Percentiles rank a stretch among this genome's conserved stretches.
These are phyloP conservation scores for Trypanosoma theileri DNA, from an alignment of 208 protist species.

Conservation along the genomic window DNA sequence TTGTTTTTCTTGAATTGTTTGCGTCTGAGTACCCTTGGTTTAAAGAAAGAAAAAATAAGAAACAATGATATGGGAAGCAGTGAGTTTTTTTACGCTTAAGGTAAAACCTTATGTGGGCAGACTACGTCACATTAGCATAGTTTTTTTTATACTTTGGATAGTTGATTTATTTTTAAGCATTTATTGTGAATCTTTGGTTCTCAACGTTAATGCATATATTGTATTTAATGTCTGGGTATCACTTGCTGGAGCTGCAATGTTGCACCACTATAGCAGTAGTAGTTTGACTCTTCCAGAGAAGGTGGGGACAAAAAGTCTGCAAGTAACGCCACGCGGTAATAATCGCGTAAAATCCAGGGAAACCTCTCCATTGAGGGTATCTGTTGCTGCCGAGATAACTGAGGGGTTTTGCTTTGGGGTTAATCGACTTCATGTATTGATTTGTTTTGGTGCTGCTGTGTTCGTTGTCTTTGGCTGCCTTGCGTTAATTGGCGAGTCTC, in stretches of 20 bases:
- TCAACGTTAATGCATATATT: conserved; percentile 43
- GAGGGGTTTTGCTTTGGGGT: conserved; percentile 58
- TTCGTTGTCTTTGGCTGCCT: conserved; percentile 69
- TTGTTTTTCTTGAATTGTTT: not conserved
- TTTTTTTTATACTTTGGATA: conserved; percentile 46
- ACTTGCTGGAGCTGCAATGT: conserved; percentile 39
- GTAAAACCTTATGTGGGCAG: conserved; percentile 24
- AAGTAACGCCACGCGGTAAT: too few species aligned
- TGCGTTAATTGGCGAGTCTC: conserved; percentile 43
- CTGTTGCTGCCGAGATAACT: not conserved
- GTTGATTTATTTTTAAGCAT: conserved; percentile 36
- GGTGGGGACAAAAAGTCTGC: too few species aligned
- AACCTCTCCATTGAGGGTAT: too few species aligned
- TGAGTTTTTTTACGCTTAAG: conserved; percentile 28
- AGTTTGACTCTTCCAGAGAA: not conserved
- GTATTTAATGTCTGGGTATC: conserved; percentile 45
- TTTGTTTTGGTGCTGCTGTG: conserved; percentile 50
- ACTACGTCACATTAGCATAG: conserved; percentile 14
- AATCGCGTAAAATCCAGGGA: too few species aligned
- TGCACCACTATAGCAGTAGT: conserved; percentile 14
- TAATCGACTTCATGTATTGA: conserved; percentile 42
- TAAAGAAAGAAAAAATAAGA: not conserved
- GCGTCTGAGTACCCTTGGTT: not conserved
- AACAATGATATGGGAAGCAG: conserved; percentile 26
- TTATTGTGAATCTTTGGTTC: conserved; percentile 35